Percentiles rank a stretch among this genome's conserved stretches.
phyloP scores from a whole-genome alignment of 768 basidiomycete species.

The Tylopilus felleus region DNA sequence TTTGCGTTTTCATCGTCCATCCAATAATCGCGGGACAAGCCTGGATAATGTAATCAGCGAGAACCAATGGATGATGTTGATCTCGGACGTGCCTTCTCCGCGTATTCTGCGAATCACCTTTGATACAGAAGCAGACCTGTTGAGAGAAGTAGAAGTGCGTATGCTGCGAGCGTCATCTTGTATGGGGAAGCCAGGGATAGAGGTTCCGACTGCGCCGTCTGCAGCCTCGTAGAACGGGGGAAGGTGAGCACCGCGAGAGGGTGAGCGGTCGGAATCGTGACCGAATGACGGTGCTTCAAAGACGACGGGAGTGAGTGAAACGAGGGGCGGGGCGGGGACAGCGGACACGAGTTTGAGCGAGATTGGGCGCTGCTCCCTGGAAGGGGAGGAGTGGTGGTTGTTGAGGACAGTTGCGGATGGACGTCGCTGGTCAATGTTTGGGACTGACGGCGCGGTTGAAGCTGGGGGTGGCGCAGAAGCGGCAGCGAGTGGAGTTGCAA shows the following conservation, averaged over 20 bases:
- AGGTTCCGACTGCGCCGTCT: constrained; percentile 58
- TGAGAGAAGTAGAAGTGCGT: constrained; percentile 66
- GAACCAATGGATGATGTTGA: constrained; percentile 2
- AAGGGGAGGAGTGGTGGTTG: constrained; percentile 44
- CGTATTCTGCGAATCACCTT: constrained; percentile 88
- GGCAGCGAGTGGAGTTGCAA: constrained; percentile 63
- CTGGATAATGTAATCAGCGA: constrained; percentile 35
- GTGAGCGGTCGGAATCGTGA: constrained; percentile 58
- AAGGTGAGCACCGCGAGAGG: constrained; percentile 48
- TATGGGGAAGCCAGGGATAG: constrained; percentile 91
- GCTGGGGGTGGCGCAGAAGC: constrained; percentile 38
- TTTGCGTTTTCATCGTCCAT: constrained; percentile 97
- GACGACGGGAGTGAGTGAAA: constrained; percentile 82
- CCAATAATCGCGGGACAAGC: constrained; percentile 94
- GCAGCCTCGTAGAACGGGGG: constrained; percentile 53
- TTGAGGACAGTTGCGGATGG: constrained; percentile 49
- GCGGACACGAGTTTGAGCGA: constrained; percentile 51
- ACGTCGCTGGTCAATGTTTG: constrained; percentile 52
- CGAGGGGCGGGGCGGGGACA: constrained; percentile 72
- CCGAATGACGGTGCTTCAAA: constrained; percentile 73
- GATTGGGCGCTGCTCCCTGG: constrained; percentile 56
- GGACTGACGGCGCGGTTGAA: constrained; percentile 12
- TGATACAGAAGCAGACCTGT: constrained; percentile 79
- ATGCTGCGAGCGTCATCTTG: constrained; percentile 88
- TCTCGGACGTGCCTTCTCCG: constrained; percentile 66